phyloP scores from a whole-genome alignment of 2,329 filamentous ascomycete species.

The Bipolaris sorokiniana region DNA sequence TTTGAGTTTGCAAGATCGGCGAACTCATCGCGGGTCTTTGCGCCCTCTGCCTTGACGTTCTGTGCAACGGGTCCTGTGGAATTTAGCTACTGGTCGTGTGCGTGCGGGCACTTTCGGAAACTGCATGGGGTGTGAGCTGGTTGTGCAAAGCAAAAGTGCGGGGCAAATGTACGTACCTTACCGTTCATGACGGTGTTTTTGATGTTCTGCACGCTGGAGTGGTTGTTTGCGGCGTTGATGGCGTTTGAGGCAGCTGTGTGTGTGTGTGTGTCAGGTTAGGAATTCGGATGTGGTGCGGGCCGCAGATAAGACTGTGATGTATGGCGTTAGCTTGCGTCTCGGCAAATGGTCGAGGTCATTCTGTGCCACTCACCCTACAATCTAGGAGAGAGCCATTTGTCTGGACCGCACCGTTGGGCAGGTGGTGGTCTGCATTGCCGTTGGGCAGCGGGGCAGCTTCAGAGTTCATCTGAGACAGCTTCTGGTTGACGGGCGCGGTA shows the following conservation, averaged over 20 bases:
- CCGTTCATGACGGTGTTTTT: constrained; percentile 53
- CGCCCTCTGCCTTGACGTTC: constrained; percentile 62
- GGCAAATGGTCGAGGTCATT: constrained; percentile 37
- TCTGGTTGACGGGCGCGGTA: constrained; percentile 31
- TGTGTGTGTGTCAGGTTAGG: constrained; percentile 37
- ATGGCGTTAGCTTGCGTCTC: constrained; percentile 46
- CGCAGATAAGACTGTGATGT: constrained; percentile 48
- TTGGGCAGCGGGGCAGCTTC: constrained; percentile 24
- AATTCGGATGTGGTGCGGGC: constrained; percentile 39
- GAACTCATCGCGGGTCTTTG: constrained; percentile 64
- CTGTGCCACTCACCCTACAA: constrained; percentile 53
- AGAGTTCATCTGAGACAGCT: constrained; percentile 25
- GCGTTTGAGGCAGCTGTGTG: constrained; percentile 56
- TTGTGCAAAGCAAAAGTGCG: constrained; percentile 11
- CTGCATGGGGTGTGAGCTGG: constrained; percentile 44
- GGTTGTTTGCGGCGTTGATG: constrained; percentile 57
- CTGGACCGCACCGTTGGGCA: constrained; percentile 36
- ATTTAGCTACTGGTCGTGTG: constrained; percentile 35
- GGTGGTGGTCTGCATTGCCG: constrained; percentile 26
- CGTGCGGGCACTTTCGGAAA: constrained; percentile 23
- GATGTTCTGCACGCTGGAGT: constrained; percentile 57
- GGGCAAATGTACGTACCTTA: constrained; percentile 44
- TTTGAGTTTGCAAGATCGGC: constrained; percentile 63
- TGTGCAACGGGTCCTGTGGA: constrained; percentile 60
- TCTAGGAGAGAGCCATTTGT: constrained; percentile 48